Evolutionary conservation across 805 yeast genomes (phyloP).

Genomic region (Maudiozyma pseudohumilis): DNA sequence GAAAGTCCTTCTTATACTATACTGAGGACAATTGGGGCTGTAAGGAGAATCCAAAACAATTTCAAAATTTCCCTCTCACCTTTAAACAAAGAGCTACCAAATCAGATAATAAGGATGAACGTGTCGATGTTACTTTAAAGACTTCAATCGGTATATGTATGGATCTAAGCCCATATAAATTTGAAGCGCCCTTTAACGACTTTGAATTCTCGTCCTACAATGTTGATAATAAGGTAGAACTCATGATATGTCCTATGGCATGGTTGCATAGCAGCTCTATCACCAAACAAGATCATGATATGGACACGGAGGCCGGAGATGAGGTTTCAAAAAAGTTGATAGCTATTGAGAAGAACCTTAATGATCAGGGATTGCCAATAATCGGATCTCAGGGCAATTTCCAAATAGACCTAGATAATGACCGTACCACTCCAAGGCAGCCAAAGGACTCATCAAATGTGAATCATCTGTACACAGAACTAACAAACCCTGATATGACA

Average conservation of each 20-base stretch:
- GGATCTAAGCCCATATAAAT: constrained; percentile 86
- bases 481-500: constrained; percentile 34
- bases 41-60: constrained; percentile 52
- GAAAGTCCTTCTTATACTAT: constrained; percentile 67
- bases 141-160: constrained; percentile 80
- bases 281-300: constrained; percentile 10
- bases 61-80: constrained; percentile 39
- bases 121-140: constrained; percentile 25
- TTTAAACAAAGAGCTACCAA: constrained; percentile 12
- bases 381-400: constrained; percentile 22
- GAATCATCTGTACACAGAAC: constrained; percentile 14
- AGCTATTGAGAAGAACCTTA: constrained; percentile 8
- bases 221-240: constrained; percentile 35
- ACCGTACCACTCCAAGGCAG: constrained; percentile 6
- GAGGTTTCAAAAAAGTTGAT: constrained; percentile 4
- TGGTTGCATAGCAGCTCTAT: constrained; percentile 57
- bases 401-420: constrained; percentile 15
- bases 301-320: constrained; percentile 9
- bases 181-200: constrained; percentile 63
- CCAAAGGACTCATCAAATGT: constrained; percentile 6
- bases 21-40: constrained; percentile 81
- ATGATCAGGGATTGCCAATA: constrained; percentile 11
- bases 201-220: constrained; percentile 63
- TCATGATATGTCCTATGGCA: constrained; percentile 75
- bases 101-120: neutral